phyloP scores from a whole-genome alignment of 2,329 filamentous ascomycete species.

The Mycosphaerelloides madeirae region DNA sequence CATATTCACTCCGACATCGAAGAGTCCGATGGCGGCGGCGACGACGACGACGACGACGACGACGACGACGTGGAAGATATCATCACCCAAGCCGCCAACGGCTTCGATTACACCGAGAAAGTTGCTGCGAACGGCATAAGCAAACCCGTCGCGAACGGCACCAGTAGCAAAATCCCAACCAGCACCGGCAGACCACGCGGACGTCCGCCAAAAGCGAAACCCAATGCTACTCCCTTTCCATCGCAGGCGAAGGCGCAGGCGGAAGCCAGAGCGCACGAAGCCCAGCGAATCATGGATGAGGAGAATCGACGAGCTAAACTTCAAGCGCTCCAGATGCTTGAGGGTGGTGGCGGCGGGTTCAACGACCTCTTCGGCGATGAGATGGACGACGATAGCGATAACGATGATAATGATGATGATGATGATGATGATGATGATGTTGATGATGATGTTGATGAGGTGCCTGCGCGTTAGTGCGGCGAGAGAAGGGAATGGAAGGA shows the following conservation, averaged over 20 bases:
- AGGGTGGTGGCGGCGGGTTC: slow-evolving; percentile 4
- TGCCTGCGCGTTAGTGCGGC: slow-evolving; percentile 16
- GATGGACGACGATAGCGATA: slow-evolving; percentile 17
- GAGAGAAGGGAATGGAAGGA: too few relatives aligned
- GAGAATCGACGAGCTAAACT: slow-evolving; percentile 34
- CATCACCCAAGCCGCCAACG: slow-evolving; percentile 52
- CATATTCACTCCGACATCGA: slow-evolving; percentile 30
- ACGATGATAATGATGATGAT: slow-evolving; percentile 16
- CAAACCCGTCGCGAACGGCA: neutral
- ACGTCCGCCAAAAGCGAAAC: slow-evolving; percentile 9
- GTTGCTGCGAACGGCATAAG: slow-evolving; percentile 2
- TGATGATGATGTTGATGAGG: slow-evolving; percentile 18
- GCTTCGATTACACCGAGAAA: slow-evolving; percentile 3
- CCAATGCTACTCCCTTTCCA: neutral
- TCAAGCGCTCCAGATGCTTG: slow-evolving; percentile 29
- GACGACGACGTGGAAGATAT: slow-evolving; percentile 43
- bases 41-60: slow-evolving; percentile 46
- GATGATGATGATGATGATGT: slow-evolving; percentile 17
- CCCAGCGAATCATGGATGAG: slow-evolving; percentile 23
- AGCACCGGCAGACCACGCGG: slow-evolving; percentile 11
- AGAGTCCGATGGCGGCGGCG: slow-evolving; percentile 15
- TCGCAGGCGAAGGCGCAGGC: slow-evolving; percentile 1
- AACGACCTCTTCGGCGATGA: slow-evolving; percentile 7
- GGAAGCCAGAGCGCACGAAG: slow-evolving; percentile 5
- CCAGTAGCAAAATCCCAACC: neutral